These are phyloP conservation scores for Coemansia sp. DNA, from an alignment of 192 early-diverging fungal species.

Conservation along the genomic window DNA sequence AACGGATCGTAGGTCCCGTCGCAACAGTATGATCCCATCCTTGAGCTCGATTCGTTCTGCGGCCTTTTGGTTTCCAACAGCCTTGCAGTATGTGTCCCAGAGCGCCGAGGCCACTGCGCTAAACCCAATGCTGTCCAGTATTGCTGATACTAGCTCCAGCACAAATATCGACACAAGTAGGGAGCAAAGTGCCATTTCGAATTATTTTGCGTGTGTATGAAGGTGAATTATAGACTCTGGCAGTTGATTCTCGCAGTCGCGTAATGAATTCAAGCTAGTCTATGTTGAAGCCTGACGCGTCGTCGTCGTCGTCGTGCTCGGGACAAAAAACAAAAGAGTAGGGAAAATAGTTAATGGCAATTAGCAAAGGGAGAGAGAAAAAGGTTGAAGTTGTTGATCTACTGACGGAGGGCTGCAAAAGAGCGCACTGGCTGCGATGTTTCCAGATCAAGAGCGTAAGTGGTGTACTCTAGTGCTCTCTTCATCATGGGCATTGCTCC, in stretches of 20 bases:
- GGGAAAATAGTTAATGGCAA: too few species aligned
- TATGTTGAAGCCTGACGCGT: too few species aligned
- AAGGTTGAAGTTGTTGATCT: background rate
- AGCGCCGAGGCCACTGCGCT: slow-evolving; percentile 49
- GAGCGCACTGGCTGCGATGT: slow-evolving; percentile 48
- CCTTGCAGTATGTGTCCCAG: slow-evolving; percentile 43
- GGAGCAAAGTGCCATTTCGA: slow-evolving; percentile 42
- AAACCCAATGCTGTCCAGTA: slow-evolving; percentile 60
- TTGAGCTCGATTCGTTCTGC: slow-evolving; percentile 63
- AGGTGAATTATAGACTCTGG: background rate
- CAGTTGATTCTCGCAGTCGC: background rate
- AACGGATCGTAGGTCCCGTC: slow-evolving; percentile 65
- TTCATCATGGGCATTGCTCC: slow-evolving; percentile 19
- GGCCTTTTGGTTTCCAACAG: slow-evolving; percentile 42
- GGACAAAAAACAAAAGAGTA: too few species aligned
- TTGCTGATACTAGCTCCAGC: slow-evolving; percentile 66
- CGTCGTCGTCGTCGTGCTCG: too few species aligned
- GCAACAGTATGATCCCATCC: slow-evolving; percentile 63
- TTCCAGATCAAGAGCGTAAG: slow-evolving; percentile 55
- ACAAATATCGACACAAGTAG: slow-evolving; percentile 62
- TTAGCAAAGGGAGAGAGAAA: background rate
- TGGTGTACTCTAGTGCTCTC: slow-evolving; percentile 41
- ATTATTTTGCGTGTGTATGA: background rate
- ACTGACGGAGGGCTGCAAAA: slow-evolving; percentile 32
- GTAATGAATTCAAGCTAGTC: too few species aligned